A percentile compares a stretch with the other conserved stretches of the same genome.
phyloP scores from a whole-genome alignment of 768 basidiomycete genomes.

The Hericium rajendrae region DNA sequence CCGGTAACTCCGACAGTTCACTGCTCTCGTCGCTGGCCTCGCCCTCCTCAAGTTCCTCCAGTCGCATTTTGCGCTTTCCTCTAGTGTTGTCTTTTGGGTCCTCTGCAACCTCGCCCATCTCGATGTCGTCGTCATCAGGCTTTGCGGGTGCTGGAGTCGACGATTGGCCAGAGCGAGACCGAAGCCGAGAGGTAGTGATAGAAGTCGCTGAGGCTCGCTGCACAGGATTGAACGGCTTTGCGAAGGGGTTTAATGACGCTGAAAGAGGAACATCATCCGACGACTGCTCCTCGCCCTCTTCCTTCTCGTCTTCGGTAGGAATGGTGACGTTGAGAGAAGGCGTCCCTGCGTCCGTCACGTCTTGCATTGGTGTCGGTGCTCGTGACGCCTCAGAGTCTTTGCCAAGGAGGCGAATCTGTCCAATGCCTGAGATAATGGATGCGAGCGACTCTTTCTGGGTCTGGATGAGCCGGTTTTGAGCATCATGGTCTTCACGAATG shows the following conservation, averaged over 20 bases:
- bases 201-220: constrained; percentile 16
- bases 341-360: constrained; percentile 25
- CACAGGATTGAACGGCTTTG: constrained; percentile 24
- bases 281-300: constrained; percentile 27
- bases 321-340: constrained; percentile 42
- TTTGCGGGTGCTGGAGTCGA: constrained; percentile 12
- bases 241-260: constrained; percentile 23
- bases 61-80: constrained; percentile 37
- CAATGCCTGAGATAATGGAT: constrained; percentile 51
- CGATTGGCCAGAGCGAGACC: neutral
- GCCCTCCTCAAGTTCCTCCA: constrained; percentile 78
- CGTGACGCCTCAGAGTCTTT: constrained; percentile 44
- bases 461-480: constrained; percentile 54
- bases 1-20: constrained; percentile 68
- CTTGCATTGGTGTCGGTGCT: constrained; percentile 5
- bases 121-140: constrained; percentile 53
- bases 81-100: constrained; percentile 39
- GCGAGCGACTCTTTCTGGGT: constrained; percentile 63
- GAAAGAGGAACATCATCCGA: constrained; percentile 21
- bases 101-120: constrained; percentile 88
- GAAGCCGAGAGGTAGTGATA: constrained; percentile 13
- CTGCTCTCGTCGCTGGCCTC: constrained; percentile 79
- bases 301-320: constrained; percentile 26
- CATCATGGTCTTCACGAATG: constrained; percentile 66
- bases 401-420: constrained; percentile 53